Evolutionary conservation across 2,329 filamentous ascomycete species (phyloP).

Genomic region (Phaeophleospora eucalypticola): DNA sequence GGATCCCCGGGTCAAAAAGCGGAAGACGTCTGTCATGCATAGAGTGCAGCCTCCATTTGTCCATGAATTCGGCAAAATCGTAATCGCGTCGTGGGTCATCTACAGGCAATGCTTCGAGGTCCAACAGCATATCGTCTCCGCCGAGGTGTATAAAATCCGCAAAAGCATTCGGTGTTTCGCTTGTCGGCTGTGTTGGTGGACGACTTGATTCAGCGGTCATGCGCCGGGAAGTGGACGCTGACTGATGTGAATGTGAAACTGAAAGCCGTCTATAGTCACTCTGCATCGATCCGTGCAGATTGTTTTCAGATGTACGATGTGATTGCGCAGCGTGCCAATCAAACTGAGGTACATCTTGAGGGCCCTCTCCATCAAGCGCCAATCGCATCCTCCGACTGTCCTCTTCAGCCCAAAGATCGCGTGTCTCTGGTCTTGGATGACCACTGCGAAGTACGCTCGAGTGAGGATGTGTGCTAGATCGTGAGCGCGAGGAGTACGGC

Average conservation of each 20-base stretch:
- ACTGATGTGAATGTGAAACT: neutral
- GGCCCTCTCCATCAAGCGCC: conserved; percentile 18
- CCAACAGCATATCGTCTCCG: conserved; percentile 12
- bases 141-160: neutral
- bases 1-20: conserved; percentile 18
- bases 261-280: no score
- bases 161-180: no score
- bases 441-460: conserved; percentile 4
- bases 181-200: neutral
- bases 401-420: conserved; percentile 23
- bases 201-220: no score
- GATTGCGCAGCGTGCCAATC: neutral
- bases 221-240: neutral
- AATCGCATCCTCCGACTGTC: conserved; percentile 22
- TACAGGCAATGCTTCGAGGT: conserved; percentile 26
- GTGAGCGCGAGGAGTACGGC: neutral
- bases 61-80: conserved; percentile 31
- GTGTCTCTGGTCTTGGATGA: conserved; percentile 18
- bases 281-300: no score
- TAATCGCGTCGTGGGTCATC: conserved; percentile 28
- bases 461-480: neutral
- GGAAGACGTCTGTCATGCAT: conserved; percentile 18
- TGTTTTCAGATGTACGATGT: neutral
- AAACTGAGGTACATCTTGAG: conserved; percentile 14
- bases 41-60: conserved; percentile 27